Percentiles rank a stretch among this genome's conserved stretches.
phyloP scores from a whole-genome alignment of 2,329 filamentous ascomycete species.

The Ophiocordyceps unilateralis region DNA sequence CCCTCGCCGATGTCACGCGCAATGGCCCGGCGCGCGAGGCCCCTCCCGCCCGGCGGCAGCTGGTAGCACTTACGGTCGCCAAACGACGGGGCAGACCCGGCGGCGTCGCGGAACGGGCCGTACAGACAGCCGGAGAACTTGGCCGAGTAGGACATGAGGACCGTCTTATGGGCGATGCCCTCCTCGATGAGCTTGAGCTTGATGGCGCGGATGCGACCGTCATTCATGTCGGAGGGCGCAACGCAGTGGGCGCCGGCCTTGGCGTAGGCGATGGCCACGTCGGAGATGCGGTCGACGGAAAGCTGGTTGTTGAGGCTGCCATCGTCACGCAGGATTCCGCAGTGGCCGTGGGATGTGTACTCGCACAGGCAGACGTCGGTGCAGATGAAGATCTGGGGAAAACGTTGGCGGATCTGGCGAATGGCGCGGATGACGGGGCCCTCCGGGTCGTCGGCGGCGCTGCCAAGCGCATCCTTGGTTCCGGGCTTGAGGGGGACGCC shows the following conservation, averaged over 20 bases:
- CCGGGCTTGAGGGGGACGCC: slow-evolving; percentile 72
- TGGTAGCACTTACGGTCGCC: slow-evolving; percentile 96
- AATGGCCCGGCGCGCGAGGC: slow-evolving; percentile 81
- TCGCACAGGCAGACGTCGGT: slow-evolving; percentile 95
- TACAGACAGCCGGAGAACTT: slow-evolving; percentile 97
- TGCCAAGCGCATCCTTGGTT: slow-evolving; percentile 82
- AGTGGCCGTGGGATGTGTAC: slow-evolving; percentile 96
- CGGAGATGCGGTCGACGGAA: slow-evolving; percentile 84
- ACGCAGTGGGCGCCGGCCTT: slow-evolving; percentile 90
- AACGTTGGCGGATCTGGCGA: slow-evolving; percentile 63
- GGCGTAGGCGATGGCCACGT: slow-evolving; percentile 97
- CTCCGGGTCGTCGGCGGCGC: slow-evolving; percentile 77
- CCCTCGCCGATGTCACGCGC: slow-evolving; percentile 80
- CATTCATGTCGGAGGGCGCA: slow-evolving; percentile 97
- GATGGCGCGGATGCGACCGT: slow-evolving; percentile 90
- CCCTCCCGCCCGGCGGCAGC: slow-evolving; percentile 78
- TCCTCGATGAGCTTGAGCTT: slow-evolving; percentile 96
- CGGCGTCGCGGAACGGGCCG: slow-evolving; percentile 91
- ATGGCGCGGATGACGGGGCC: slow-evolving; percentile 85
- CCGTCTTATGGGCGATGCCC: slow-evolving; percentile 75
- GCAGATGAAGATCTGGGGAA: slow-evolving; percentile 81
- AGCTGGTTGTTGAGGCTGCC: slow-evolving; percentile 83
- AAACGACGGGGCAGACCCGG: slow-evolving; percentile 77
- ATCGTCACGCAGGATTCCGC: slow-evolving; percentile 86
- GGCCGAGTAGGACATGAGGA: slow-evolving; percentile 94